Evolutionary conservation across 129 eudicot genomes (phyloP), one percentile per base, ranked within the genome.

Genomic region (Chrysanthemum seticuspe): DNA sequence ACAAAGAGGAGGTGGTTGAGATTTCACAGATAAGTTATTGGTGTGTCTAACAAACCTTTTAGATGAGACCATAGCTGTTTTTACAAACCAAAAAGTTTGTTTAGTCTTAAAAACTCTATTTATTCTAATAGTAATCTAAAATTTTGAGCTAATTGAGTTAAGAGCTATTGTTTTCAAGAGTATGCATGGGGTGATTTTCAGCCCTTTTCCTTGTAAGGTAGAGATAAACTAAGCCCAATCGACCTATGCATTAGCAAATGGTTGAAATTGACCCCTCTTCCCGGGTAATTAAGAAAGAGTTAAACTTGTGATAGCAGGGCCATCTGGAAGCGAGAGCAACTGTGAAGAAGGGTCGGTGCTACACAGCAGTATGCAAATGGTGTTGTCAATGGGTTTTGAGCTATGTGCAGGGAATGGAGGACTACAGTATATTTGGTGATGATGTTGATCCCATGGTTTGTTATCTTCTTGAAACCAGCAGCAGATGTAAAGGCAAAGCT

Each of bases 371-470:
- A 86, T 95, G 87, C 96, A 91, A 83, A 74, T 91, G 83, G 85
- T 95, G 83, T 74, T 95, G 67, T 88, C 99, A 8, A 95, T 95
- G 99, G 99, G 99, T 8, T 95, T 95, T 82, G 21, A 91, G 90
- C 65, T 95, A 95, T 68, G 72, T 90, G 85, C 99, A 91, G 86
- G n/a, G 97, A 13, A 81, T 95, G 45, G 97, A 95, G 72, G 99
- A 97, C 13, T 88, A 88, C 80, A 91, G 88, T 72, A 86, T 95
- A 65, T 95, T 95, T 70, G 99, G 99, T 16, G 99, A 95, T 15
- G 97, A 95, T 72, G 99, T 88, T 23, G 99, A 95, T 73, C 91
- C 99, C 13, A 91, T 95, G 95, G 94, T 91, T 70, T 95, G 96
- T 74, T 95, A 88, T 82, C 82, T 95, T 73, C 31, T 95, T 56